These are phyloP conservation scores for Amanita thiersii DNA, from an alignment of 768 basidiomycete genomes.

Conservation along the genomic window DNA sequence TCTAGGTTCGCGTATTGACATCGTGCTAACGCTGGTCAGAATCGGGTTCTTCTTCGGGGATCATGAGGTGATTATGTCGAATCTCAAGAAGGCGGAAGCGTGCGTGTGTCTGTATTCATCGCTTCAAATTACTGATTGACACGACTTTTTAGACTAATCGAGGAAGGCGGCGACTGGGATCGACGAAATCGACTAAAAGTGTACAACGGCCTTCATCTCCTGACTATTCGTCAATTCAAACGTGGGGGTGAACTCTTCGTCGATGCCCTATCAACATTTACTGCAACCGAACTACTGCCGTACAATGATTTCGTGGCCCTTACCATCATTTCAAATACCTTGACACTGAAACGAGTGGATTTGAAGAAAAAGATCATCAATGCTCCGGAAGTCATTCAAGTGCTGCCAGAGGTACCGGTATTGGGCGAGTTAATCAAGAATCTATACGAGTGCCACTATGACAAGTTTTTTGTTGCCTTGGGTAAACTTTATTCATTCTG, in stretches of 20 bases:
- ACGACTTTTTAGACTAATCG: slow-evolving; percentile 58
- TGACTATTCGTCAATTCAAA: slow-evolving; percentile 90
- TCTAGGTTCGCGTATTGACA: slow-evolving; percentile 88
- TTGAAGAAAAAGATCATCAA: slow-evolving; percentile 89
- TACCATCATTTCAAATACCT: slow-evolving; percentile 70
- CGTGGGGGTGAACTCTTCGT: slow-evolving; percentile 78
- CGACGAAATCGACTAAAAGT: slow-evolving; percentile 94
- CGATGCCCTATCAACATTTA: slow-evolving; percentile 91
- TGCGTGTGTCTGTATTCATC: slow-evolving; percentile 29
- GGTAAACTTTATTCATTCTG: slow-evolving; percentile 33
- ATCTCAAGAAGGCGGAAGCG: slow-evolving; percentile 78
- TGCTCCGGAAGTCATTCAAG: slow-evolving; percentile 83
- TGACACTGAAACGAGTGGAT: slow-evolving; percentile 75
- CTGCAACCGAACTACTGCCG: slow-evolving; percentile 78
- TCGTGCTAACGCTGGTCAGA: slow-evolving; percentile 79
- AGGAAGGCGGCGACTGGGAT: slow-evolving; percentile 98
- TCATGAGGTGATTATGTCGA: slow-evolving; percentile 55
- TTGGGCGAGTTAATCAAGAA: slow-evolving; percentile 80
- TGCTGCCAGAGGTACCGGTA: slow-evolving; percentile 73
- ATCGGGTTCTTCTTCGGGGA: slow-evolving; percentile 90
- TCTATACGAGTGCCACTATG: slow-evolving; percentile 90
- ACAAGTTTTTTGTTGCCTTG: slow-evolving; percentile 87
- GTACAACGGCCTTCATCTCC: slow-evolving; percentile 78
- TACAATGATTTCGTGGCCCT: slow-evolving; percentile 90
- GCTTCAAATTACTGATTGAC: background rate